Evolutionary conservation across 768 basidiomycete species (phyloP).

Genomic region (Nidularia pulvinata): DNA sequence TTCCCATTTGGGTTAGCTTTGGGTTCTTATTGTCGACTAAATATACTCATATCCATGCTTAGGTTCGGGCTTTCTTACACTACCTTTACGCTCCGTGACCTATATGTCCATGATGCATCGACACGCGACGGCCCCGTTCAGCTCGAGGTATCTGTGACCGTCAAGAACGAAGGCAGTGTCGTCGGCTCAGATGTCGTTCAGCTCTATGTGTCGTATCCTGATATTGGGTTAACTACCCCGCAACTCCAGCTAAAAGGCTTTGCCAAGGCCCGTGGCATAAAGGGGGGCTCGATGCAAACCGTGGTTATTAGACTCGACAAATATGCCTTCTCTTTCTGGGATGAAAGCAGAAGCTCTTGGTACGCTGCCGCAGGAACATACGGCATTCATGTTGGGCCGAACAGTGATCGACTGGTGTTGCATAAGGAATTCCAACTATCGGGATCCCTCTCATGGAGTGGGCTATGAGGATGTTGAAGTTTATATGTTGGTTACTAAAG

Average conservation of each 20-base stretch:
- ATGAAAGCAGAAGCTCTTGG: slow-evolving; percentile 44
- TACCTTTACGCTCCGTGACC: slow-evolving; percentile 52
- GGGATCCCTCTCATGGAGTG: slow-evolving; percentile 23
- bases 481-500: no score
- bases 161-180: slow-evolving; percentile 55
- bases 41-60: background rate
- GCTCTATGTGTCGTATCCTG: slow-evolving; percentile 56
- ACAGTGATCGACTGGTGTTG: slow-evolving; percentile 24
- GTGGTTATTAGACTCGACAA: slow-evolving; percentile 57
- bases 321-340: slow-evolving; percentile 71
- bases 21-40: slow-evolving; percentile 3
- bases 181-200: slow-evolving; percentile 67
- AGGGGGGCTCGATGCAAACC: slow-evolving; percentile 36
- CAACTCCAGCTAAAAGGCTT: slow-evolving; percentile 65
- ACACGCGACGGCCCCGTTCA: slow-evolving; percentile 20
- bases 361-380: slow-evolving; percentile 50
- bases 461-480: no score
- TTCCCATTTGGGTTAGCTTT: slow-evolving; percentile 65
- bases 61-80: slow-evolving; percentile 81
- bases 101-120: slow-evolving; percentile 30
- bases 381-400: slow-evolving; percentile 42
- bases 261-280: slow-evolving; percentile 52
- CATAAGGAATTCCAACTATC: slow-evolving; percentile 12
- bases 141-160: slow-evolving; percentile 39
- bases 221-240: slow-evolving; percentile 52